A percentile compares a stretch with the other conserved stretches of the same genome.
phyloP scores from a whole-genome alignment of 805 yeast species.

The Yamadazyma akitaensis region DNA sequence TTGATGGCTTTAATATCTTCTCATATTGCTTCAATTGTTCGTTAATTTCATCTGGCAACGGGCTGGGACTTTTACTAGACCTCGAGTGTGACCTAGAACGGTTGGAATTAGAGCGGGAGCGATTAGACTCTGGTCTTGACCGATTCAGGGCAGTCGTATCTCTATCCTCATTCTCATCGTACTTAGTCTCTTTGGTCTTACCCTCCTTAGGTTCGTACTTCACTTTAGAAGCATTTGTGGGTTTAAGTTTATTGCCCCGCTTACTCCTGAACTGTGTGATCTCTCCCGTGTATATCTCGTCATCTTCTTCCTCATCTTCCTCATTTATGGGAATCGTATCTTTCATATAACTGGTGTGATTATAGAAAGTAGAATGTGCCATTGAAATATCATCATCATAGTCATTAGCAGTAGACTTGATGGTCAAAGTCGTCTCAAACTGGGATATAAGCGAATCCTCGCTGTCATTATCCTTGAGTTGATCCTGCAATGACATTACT shows the following conservation, averaged over 20 bases:
- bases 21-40: conserved; percentile 20
- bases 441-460: conserved; percentile 41
- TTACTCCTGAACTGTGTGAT: conserved; percentile 36
- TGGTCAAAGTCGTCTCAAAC: conserved; percentile 43
- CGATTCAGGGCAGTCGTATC: not conserved
- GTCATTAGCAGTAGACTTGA: conserved; percentile 36
- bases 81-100: conserved; percentile 12
- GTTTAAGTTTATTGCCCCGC: conserved; percentile 27
- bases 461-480: conserved; percentile 23
- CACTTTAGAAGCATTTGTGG: conserved; percentile 20
- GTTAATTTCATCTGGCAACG: conserved; percentile 9
- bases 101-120: conserved; percentile 1
- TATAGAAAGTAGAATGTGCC: conserved; percentile 29
- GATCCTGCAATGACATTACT: conserved; percentile 12
- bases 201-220: conserved; percentile 9
- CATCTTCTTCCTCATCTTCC: conserved; percentile 17
- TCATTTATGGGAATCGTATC: conserved; percentile 33
- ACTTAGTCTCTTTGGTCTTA: not conserved
- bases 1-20: conserved; percentile 31
- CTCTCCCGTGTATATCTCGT: conserved; percentile 12
- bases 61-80: conserved; percentile 14
- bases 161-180: conserved; percentile 4
- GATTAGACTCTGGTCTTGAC: conserved; percentile 3
- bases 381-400: conserved; percentile 38
- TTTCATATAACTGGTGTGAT: conserved; percentile 22